Evolutionary conservation across 192 early-diverging fungal species (phyloP).

Genomic region (Helicostylum pulchrum): DNA sequence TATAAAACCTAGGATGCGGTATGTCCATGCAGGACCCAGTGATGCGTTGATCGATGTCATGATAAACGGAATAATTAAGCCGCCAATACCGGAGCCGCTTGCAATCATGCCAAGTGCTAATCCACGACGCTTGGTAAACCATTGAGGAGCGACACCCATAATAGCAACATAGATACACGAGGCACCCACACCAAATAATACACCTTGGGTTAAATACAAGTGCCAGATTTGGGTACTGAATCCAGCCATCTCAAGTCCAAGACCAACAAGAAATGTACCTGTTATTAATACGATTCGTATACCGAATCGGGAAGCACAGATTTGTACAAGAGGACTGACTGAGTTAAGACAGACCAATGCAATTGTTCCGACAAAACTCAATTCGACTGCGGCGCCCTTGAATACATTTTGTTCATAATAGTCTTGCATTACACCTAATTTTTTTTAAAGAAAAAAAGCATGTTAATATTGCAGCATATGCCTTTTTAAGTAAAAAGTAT

Average conservation of each 20-base stretch:
- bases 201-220: conserved; percentile 55
- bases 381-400: conserved; percentile 1
- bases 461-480: too few species aligned
- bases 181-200: conserved; percentile 51
- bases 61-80: conserved; percentile 60
- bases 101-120: conserved; percentile 55
- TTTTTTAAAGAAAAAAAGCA: too few species aligned
- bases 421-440: conserved; percentile 34
- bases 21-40: conserved; percentile 53
- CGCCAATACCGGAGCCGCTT: conserved; percentile 70
- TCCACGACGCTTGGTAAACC: conserved; percentile 55
- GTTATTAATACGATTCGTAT: conserved; percentile 9
- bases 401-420: conserved; percentile 30
- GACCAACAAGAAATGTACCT: conserved; percentile 5
- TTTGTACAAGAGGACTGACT: conserved; percentile 19
- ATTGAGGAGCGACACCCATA: conserved; percentile 47
- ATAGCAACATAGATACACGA: conserved; percentile 20
- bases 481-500: too few species aligned
- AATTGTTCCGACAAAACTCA: conserved; percentile 22
- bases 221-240: conserved; percentile 52
- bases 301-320: conserved; percentile 12
- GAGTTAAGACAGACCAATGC: conserved; percentile 2
- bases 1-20: conserved; percentile 31
- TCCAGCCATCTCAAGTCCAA: conserved; percentile 18
- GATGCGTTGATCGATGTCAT: conserved; percentile 50